Evolutionary conservation across 495 filamentous ascomycete genomes (phyloP), one percentile per base, ranked within the genome.

Genomic region (Xylaria cubensis): DNA sequence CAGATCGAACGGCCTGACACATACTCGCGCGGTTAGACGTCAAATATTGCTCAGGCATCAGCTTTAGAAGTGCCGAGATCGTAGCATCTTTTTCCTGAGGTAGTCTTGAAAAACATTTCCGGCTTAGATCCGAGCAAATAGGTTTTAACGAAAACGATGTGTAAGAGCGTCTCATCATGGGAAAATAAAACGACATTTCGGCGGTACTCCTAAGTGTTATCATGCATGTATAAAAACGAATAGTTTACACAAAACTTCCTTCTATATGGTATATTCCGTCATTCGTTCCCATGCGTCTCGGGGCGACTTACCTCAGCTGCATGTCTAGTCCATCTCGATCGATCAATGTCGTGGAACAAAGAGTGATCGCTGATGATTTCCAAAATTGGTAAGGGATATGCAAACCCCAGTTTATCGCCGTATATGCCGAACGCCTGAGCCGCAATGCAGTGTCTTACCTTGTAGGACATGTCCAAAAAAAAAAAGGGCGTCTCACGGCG

Each of bases 191-290:
- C 2, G 9, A 24, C 15, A 55, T 26, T 55, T 55, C 10, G 4
- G 24, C 26, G 51, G 24, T 4, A 29, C 24, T 26, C 21, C 29
- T 10, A 36, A 39, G 10, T 61, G 32, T 17, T 61, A n/a, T 61
- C 56, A 15, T 61, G 39, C 58, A 61, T 39, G 17, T 24, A 8
- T 61, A 61, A 21, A 19, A 8, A 39, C 34, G 6, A 61, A 39
- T 39, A n/a, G 58, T 19, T 61, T 21, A 61, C 19, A 36, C 2
- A 61, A 19, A 39, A 61, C 29, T 61, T 61, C 29, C 4, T 59
- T 39, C 58, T 61, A 61, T 61, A 61, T 39, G 58, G 7, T 61
- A 39, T 61, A 39, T 61, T 61, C 29, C 19, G 58, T 36, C 17
- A 29, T 61, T 32, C 24, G 58, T 39, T 36, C 58, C n/a, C 58